phyloP scores from a whole-genome alignment of 768 basidiomycete species.

The Suillus variegatus region DNA sequence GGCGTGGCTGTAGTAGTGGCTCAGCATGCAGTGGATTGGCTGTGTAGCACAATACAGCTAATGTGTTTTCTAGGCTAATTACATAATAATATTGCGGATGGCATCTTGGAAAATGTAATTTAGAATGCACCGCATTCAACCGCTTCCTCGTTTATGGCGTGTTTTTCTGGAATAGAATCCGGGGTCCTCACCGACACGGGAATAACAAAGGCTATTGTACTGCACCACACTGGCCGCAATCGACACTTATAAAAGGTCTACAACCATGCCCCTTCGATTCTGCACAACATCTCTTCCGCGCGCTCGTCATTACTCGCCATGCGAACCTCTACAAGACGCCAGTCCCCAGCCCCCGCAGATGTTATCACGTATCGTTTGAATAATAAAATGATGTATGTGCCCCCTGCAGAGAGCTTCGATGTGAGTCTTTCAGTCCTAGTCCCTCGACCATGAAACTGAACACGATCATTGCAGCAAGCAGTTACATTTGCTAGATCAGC shows the following conservation, averaged over 20 bases:
- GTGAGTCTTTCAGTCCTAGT: constrained; percentile 31
- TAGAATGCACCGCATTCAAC: no score
- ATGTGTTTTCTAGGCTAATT: no score
- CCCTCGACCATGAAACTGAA: background rate
- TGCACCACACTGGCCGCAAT: background rate
- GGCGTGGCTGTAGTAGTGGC: no score
- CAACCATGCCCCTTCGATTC: background rate
- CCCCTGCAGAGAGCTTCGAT: constrained; percentile 41
- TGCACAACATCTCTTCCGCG: background rate
- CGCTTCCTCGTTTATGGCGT: no score
- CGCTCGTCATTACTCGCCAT: background rate
- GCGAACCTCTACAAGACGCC: constrained; percentile 10
- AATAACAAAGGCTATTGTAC: background rate
- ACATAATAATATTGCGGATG: no score
- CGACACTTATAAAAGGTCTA: background rate
- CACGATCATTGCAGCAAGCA: constrained; percentile 40
- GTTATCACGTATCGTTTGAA: constrained; percentile 52
- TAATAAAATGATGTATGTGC: constrained; percentile 51
- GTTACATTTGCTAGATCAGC: constrained; percentile 51
- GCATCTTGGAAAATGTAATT: no score
- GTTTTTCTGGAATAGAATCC: no score
- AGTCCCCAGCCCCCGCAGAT: constrained; percentile 34
- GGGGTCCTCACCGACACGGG: no score
- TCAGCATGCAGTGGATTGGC: no score
- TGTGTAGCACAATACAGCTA: no score